Evolutionary conservation across 2,329 filamentous ascomycete genomes (phyloP).

Genomic region (Talaromyces albobiverticillius): DNA sequence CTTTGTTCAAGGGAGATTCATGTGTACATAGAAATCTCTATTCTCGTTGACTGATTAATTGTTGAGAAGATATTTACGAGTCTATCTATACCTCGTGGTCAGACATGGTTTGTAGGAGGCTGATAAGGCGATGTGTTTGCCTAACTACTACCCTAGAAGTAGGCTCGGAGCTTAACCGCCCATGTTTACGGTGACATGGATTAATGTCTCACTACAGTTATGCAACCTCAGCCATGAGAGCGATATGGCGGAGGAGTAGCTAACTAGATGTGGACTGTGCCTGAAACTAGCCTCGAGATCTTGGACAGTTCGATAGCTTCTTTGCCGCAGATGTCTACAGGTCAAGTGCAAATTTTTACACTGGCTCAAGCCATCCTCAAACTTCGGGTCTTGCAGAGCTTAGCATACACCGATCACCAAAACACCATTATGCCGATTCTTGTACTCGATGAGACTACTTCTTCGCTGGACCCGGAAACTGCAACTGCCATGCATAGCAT

Average conservation of each 20-base stretch:
- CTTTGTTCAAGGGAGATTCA: conserved; percentile 3
- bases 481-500: background rate
- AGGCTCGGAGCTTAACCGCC: too few species aligned
- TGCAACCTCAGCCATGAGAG: too few species aligned
- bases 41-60: background rate
- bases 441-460: background rate
- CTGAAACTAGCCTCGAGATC: too few species aligned
- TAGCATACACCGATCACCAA: background rate
- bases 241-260: too few species aligned
- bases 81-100: too few species aligned
- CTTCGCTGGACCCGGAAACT: background rate
- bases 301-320: background rate
- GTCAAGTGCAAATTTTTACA: background rate
- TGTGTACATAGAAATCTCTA: conserved; percentile 10
- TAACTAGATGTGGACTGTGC: too few species aligned
- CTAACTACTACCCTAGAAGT: too few species aligned
- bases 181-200: too few species aligned
- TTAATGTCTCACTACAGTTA: too few species aligned
- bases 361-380: background rate
- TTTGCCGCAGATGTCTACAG: background rate
- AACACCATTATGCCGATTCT: background rate
- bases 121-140: too few species aligned
- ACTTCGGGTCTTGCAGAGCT: background rate
- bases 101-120: too few species aligned
- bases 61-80: background rate